These are phyloP conservation scores for Magnaporthiopsis rhizophila DNA, from an alignment of 2,329 filamentous ascomycete genomes.

Conservation along the genomic window DNA sequence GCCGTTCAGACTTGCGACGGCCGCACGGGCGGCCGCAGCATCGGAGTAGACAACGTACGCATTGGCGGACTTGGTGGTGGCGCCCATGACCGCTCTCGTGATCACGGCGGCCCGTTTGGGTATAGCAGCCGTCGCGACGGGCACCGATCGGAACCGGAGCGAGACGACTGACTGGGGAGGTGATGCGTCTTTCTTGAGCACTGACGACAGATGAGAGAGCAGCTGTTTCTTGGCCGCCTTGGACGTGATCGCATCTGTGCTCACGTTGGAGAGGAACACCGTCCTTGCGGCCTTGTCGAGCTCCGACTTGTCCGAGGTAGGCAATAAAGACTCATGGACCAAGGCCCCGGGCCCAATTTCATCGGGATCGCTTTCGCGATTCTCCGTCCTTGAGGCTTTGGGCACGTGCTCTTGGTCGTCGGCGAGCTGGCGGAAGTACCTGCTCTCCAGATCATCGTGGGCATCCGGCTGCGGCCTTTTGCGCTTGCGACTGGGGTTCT, in stretches of 20 bases:
- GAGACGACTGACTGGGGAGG: conserved; percentile 72
- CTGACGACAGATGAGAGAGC: conserved; percentile 68
- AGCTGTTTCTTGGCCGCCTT: conserved; percentile 74
- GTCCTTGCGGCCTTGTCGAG: conserved; percentile 83
- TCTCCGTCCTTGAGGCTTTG: conserved; percentile 18
- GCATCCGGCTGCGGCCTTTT: conserved; percentile 54
- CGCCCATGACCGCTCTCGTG: conserved; percentile 80
- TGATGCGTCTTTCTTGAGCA: conserved; percentile 48
- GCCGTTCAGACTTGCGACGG: conserved; percentile 73
- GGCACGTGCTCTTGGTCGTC: conserved; percentile 46
- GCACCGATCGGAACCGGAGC: conserved; percentile 86
- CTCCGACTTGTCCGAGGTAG: conserved; percentile 49
- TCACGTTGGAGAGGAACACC: conserved; percentile 89
- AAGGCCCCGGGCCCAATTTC: conserved; percentile 27
- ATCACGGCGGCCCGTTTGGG: conserved; percentile 94
- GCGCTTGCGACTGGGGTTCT: conserved; percentile 50
- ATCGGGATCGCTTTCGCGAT: conserved; percentile 19
- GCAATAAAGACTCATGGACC: conserved; percentile 50
- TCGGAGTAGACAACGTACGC: conserved; percentile 89
- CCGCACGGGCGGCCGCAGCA: conserved; percentile 64
- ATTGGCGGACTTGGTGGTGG: conserved; percentile 88
- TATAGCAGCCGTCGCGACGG: conserved; percentile 67
- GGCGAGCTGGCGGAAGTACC: conserved; percentile 59
- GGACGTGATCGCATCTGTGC: conserved; percentile 70
- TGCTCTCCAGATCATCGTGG: conserved; percentile 61